Percentiles rank a stretch among this genome's conserved stretches.
Conservation (phyloP, 129 eudicot genomes). For the Logfia minima region DNA sequence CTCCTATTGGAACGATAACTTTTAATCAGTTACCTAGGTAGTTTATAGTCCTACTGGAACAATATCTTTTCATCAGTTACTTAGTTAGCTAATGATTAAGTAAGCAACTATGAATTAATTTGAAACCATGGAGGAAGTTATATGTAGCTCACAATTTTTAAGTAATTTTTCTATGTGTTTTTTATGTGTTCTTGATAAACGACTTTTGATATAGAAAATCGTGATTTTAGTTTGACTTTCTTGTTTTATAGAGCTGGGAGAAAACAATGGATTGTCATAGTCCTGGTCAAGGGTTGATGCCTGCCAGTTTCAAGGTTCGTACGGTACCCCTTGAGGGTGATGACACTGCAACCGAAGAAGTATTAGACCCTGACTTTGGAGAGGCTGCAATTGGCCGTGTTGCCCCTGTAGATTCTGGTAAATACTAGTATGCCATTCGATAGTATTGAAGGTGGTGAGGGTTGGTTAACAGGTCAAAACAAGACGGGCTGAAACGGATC, state of each 20-base stretch:
- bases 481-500: not conserved
- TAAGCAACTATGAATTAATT: not conserved
- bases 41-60: not conserved
- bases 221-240: not conserved
- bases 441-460: not conserved
- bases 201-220: not conserved
- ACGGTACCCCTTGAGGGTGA: slow-evolving; percentile 69
- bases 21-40: slow-evolving; percentile 35
- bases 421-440: not conserved
- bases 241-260: slow-evolving; percentile 79
- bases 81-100: not conserved
- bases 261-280: slow-evolving; percentile 92
- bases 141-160: not conserved
- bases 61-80: not conserved
- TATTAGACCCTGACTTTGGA: slow-evolving; percentile 85
- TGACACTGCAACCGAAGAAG: slow-evolving; percentile 66
- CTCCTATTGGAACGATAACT: not conserved
- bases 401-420: slow-evolving; percentile 95
- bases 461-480: not conserved
- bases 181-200: slow-evolving; percentile 1
- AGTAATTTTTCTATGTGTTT: not conserved
- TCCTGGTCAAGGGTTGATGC: slow-evolving; percentile 95
- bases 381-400: slow-evolving; percentile 98
- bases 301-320: slow-evolving; percentile 87
- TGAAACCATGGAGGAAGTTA: not conserved